Evolutionary conservation across 106 monocot species (phyloP), one percentile per base, ranked within the genome.

Genomic region (Gastrodia elata): DNA sequence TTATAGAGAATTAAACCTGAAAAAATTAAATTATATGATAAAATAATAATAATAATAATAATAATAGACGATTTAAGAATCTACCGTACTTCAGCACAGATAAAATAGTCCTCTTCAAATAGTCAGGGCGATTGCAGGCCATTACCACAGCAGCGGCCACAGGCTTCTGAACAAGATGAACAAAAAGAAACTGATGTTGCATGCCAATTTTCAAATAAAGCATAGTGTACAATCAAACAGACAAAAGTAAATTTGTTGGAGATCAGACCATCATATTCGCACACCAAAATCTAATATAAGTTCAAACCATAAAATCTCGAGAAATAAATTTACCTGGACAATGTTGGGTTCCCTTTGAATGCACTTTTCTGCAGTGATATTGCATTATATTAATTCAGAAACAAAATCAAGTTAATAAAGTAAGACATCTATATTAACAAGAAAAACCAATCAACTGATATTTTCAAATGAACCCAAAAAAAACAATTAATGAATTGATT

Each of bases 41-140:
- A 70, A 33, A 39, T 41, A 55, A 28, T 39, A 55, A 49, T 16
- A n/a, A n/a, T n/a, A n/a, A n/a, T n/a, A n/a, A n/a, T n/a, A n/a
- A n/a, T n/a, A n/a, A n/a, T n/a, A n/a, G 70, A 40, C 6, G 16
- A 40, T 55, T 48, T 20, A 42, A 27, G 39, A 65, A 68, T 8
- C 11, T 76, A 33, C 34, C 82, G 72, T 88, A 98, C 97, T 93
- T 90, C 68, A 98, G 76, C 8, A 98, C 59, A 57, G 97, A 98
- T 55, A 82, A 56, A 68, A 98, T 78, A 68, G 97, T 98, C 73
- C 90, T 90, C 68, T 90, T 78, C 71, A 98, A 72, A 79, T 98
- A 98, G 74, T 98, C 97, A 57, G 86, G 86, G 4, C 97, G 84
- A 88, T 91, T 98, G 83, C 90, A 98, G 57, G 97, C 93, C 97